Percentiles rank a stretch among this genome's conserved stretches.
Conservation (phyloP, 306 rosid species). For the Cicer cuneatum region DNA sequence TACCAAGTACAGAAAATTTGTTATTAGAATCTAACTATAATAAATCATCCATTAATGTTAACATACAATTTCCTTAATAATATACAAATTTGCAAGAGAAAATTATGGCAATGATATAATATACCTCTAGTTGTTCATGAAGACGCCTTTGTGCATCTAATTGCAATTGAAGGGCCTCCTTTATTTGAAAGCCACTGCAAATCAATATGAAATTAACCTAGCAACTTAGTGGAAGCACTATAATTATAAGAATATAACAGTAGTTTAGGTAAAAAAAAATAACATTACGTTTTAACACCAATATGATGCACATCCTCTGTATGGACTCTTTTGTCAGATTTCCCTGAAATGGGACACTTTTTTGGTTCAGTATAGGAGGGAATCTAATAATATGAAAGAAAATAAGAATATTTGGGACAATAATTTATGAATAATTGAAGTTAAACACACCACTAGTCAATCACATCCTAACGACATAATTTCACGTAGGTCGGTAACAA, state of each 20-base stretch:
- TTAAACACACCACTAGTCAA: not conserved
- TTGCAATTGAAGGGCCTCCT: constrained; percentile 84
- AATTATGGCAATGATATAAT: constrained; percentile 38
- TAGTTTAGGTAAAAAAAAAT: not conserved
- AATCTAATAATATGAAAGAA: constrained; percentile 4
- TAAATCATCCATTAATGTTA: constrained; percentile 9
- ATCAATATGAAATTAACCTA: constrained; percentile 24
- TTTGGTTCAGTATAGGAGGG: constrained; percentile 21
- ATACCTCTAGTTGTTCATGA: constrained; percentile 93
- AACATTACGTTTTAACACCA: constrained; percentile 68
- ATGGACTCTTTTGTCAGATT: constrained; percentile 58
- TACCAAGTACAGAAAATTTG: constrained; percentile 5
- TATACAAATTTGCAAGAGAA: constrained; percentile 1
- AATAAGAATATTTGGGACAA: not conserved
- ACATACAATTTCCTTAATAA: not conserved
- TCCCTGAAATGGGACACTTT: constrained; percentile 63
- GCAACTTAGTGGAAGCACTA: not conserved
- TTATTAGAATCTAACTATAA: not conserved
- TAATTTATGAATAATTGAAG: not conserved
- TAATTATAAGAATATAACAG: constrained; percentile 4
- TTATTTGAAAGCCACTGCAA: constrained; percentile 79
- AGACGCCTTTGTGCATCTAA: constrained; percentile 88
- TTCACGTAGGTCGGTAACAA: not conserved
- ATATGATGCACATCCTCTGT: constrained; percentile 55
- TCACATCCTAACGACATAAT: not conserved